Evolutionary conservation across 306 rosid genomes (phyloP).

Genomic region (Clitoria ternatea): DNA sequence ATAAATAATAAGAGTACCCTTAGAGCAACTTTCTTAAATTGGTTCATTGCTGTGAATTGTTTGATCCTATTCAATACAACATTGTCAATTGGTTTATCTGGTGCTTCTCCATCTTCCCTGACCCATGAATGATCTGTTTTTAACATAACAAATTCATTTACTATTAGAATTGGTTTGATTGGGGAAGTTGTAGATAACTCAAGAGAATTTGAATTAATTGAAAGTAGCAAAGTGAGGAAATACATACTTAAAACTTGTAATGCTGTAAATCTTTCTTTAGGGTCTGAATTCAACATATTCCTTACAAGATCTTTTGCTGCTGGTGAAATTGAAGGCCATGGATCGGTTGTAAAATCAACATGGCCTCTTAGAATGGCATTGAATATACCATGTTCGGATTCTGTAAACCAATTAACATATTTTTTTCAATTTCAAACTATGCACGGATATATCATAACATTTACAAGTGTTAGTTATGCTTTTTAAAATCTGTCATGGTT

Average conservation of each 20-base stretch:
- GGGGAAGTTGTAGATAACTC: not conserved
- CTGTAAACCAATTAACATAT: slow-evolving; percentile 3
- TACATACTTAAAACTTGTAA: slow-evolving; percentile 61
- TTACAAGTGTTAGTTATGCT: not conserved
- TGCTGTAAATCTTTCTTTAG: slow-evolving; percentile 66
- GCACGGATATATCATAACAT: not conserved
- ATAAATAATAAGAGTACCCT: slow-evolving; percentile 24
- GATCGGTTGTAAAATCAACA: slow-evolving; percentile 69
- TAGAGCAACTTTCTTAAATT: slow-evolving; percentile 42
- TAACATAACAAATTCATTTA: not conserved
- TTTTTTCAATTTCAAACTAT: not conserved
- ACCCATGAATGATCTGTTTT: slow-evolving; percentile 69
- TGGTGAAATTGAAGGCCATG: slow-evolving; percentile 83
- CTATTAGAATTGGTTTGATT: not conserved
- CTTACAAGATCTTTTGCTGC: slow-evolving; percentile 81
- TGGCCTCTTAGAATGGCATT: slow-evolving; percentile 58
- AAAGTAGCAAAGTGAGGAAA: not conserved
- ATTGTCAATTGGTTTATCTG: slow-evolving; percentile 66
- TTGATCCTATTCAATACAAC: slow-evolving; percentile 81
- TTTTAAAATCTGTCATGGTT: not conserved
- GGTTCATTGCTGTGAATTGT: slow-evolving; percentile 66
- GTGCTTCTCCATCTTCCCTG: slow-evolving; percentile 57
- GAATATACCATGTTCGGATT: slow-evolving; percentile 40
- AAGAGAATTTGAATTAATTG: not conserved
- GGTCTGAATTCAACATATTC: slow-evolving; percentile 71